Evolutionary conservation across 805 yeast genomes (phyloP).

Genomic region (Kuraishia molischiana): DNA sequence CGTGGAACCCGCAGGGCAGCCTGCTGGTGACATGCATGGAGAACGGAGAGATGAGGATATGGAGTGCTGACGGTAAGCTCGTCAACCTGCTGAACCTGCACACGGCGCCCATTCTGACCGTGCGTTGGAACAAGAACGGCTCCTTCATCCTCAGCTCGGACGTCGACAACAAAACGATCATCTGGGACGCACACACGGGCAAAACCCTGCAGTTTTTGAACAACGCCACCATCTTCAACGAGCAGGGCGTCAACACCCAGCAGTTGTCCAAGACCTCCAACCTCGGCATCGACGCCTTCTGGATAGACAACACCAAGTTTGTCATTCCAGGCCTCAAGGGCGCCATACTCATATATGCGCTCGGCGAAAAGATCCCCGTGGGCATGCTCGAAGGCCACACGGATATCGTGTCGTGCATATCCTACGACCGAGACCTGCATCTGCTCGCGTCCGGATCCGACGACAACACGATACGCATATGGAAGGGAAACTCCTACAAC

Average conservation of each 20-base stretch:
- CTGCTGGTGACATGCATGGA: constrained; percentile 52
- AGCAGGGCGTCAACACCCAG: constrained; percentile 9
- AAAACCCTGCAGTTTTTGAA: constrained; percentile 38
- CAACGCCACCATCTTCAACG: constrained; percentile 7
- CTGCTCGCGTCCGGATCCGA: constrained; percentile 70
- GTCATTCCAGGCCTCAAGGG: constrained; percentile 57
- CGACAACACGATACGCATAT: constrained; percentile 62
- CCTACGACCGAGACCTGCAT: constrained; percentile 40
- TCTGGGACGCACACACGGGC: constrained; percentile 62
- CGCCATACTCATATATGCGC: constrained; percentile 44
- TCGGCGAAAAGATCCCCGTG: constrained; percentile 34
- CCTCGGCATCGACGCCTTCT: constrained; percentile 49
- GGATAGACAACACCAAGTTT: constrained; percentile 65
- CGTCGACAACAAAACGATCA: constrained; percentile 35
- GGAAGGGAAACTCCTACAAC: constrained; percentile 59
- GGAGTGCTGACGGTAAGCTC: constrained; percentile 65
- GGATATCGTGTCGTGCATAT: constrained; percentile 43
- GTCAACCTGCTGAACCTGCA: constrained; percentile 45
- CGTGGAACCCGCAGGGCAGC: constrained; percentile 66
- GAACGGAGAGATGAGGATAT: constrained; percentile 69
- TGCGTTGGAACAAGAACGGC: constrained; percentile 54
- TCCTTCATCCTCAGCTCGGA: constrained; percentile 52
- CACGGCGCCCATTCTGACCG: constrained; percentile 39
- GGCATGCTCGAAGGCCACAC: constrained; percentile 58
- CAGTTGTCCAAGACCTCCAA: neutral